Evolutionary conservation across 1,139 yeast species (phyloP).

Genomic region (Maudiozyma humilis): DNA sequence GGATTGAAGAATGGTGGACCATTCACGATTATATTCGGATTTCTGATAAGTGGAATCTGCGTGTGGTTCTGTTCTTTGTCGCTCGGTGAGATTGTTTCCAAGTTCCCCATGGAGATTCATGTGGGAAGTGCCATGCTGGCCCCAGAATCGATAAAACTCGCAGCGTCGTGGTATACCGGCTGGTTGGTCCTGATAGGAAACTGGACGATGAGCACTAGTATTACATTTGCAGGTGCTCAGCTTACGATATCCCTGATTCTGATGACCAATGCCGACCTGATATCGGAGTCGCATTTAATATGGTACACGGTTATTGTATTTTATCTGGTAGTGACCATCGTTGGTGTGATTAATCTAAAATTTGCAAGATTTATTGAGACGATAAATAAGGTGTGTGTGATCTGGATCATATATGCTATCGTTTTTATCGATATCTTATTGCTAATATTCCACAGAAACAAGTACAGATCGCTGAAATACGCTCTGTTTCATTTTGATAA

Average conservation of each 20-base stretch:
- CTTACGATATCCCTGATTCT: slow-evolving; percentile 60
- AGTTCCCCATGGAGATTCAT: slow-evolving; percentile 68
- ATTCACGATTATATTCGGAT: slow-evolving; percentile 62
- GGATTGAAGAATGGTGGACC: slow-evolving; percentile 67
- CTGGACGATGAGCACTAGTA: slow-evolving; percentile 68
- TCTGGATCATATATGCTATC: slow-evolving; percentile 71
- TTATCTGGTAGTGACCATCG: slow-evolving; percentile 45
- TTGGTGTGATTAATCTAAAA: slow-evolving; percentile 54
- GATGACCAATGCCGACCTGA: slow-evolving; percentile 42
- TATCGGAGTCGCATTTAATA: slow-evolving; percentile 48
- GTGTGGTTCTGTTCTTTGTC: slow-evolving; percentile 58
- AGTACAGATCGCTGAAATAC: slow-evolving; percentile 50
- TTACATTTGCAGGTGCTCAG: slow-evolving; percentile 68
- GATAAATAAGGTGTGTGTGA: slow-evolving; percentile 58
- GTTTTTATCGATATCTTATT: slow-evolving; percentile 56
- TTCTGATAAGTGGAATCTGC: slow-evolving; percentile 54
- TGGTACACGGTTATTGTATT: slow-evolving; percentile 47
- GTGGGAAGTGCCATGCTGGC: slow-evolving; percentile 69
- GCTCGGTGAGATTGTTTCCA: slow-evolving; percentile 62
- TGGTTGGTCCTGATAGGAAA: slow-evolving; percentile 68
- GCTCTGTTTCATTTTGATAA: slow-evolving; percentile 66
- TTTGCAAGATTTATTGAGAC: slow-evolving; percentile 52
- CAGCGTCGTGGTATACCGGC: slow-evolving; percentile 67
- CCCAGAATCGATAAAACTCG: slow-evolving; percentile 44
- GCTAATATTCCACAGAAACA: slow-evolving; percentile 47